Conservation (phyloP, 345 rosid species). For the Erodium maritimum region DNA sequence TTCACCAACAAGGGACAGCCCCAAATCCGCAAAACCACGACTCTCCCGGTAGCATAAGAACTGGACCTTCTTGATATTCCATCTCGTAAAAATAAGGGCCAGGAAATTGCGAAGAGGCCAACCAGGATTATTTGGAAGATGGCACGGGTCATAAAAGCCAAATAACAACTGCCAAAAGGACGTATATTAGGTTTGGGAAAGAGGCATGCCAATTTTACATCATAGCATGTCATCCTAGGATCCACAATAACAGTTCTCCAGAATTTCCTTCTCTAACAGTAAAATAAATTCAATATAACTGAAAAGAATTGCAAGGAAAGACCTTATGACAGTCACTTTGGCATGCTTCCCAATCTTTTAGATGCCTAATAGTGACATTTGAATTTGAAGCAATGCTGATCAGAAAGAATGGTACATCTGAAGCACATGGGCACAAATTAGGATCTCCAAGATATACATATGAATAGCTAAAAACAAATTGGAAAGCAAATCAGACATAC, state of each 20-base stretch:
- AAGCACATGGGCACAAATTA: slow-evolving; percentile 8
- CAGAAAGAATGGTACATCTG: slow-evolving; percentile 86
- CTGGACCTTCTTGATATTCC: slow-evolving; percentile 54
- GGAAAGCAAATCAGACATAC: background rate
- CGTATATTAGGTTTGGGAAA: slow-evolving; percentile 5
- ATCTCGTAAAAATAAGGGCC: slow-evolving; percentile 56
- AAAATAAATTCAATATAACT: too few relatives aligned
- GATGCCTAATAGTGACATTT: slow-evolving; percentile 40
- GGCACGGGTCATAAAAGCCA: slow-evolving; percentile 88
- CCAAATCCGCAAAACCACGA: slow-evolving; percentile 81
- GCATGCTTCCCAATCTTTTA: slow-evolving; percentile 62
- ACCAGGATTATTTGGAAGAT: slow-evolving; percentile 81
- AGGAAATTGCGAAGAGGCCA: slow-evolving; percentile 96
- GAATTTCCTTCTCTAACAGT: too few relatives aligned
- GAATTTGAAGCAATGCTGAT: slow-evolving; percentile 48
- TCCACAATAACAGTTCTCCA: too few relatives aligned
- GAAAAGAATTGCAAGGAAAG: slow-evolving; percentile 1
- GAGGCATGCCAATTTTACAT: background rate
- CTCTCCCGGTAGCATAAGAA: slow-evolving; percentile 85
- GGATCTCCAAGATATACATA: background rate
- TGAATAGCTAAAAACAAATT: too few relatives aligned
- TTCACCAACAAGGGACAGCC: slow-evolving; percentile 72
- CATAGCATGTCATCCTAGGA: too few relatives aligned
- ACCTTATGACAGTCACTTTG: slow-evolving; percentile 66
- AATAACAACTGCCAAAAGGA: slow-evolving; percentile 48